phyloP scores from a whole-genome alignment of 805 yeast species.

The Sungouiella thailandica region DNA sequence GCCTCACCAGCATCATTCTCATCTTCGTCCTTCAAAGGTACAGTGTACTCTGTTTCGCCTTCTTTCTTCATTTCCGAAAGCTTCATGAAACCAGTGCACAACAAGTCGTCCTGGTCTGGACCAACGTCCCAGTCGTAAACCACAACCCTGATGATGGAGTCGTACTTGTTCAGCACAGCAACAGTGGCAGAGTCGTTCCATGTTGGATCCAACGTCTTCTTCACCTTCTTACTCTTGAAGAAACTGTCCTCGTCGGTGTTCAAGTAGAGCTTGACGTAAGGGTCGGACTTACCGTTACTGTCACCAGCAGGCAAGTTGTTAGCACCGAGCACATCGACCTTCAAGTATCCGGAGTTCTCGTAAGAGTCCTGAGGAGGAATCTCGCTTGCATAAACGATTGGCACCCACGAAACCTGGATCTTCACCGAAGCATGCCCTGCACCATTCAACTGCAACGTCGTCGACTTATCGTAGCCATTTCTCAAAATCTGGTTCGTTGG shows the following conservation, averaged over 20 bases:
- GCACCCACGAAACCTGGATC: conserved; percentile 73
- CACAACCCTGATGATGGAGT: conserved; percentile 51
- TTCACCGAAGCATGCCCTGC: conserved; percentile 48
- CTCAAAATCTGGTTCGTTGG: conserved; percentile 64
- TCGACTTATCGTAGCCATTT: conserved; percentile 60
- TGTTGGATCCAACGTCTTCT: conserved; percentile 85
- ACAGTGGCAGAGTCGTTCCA: conserved; percentile 72
- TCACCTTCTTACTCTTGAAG: conserved; percentile 72
- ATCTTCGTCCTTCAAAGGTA: conserved; percentile 42
- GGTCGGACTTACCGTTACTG: conserved; percentile 89
- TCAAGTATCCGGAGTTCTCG: conserved; percentile 68
- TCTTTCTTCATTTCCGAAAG: conserved; percentile 46
- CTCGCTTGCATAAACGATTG: conserved; percentile 48
- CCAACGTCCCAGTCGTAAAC: conserved; percentile 94
- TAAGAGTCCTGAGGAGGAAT: conserved; percentile 74
- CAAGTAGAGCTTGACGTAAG: conserved; percentile 67
- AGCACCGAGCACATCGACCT: conserved; percentile 59
- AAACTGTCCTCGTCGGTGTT: conserved; percentile 56
- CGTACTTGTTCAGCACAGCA: conserved; percentile 56
- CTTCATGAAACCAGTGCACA: conserved; percentile 61
- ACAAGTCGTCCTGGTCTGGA: conserved; percentile 73
- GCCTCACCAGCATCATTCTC: conserved; percentile 61
- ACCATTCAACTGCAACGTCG: conserved; percentile 51
- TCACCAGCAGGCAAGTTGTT: conserved; percentile 78
- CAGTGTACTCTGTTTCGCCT: conserved; percentile 40